These are phyloP conservation scores for Penicillium macrosclerotiorum DNA, from an alignment of 495 filamentous ascomycete genomes.

Conservation along the genomic window DNA sequence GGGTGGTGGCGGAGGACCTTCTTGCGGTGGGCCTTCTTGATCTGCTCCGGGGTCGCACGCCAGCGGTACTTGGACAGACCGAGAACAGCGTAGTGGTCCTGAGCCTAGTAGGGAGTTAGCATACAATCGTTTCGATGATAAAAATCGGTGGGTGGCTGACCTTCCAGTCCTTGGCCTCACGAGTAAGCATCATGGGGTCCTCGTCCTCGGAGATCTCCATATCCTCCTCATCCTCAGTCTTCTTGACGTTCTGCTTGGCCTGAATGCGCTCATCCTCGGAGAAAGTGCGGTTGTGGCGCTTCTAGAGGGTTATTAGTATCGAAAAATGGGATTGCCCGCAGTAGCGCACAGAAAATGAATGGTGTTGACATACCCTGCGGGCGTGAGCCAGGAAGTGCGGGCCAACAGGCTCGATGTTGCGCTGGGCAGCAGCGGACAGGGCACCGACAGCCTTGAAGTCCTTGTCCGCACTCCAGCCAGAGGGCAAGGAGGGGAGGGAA, in stretches of 20 bases:
- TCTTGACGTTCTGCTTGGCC: constrained; percentile 90
- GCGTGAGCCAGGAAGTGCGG: constrained; percentile 98
- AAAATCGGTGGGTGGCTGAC: constrained; percentile 40
- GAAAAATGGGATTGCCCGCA: constrained; percentile 3
- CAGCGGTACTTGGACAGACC: constrained; percentile 89
- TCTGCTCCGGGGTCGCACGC: constrained; percentile 92
- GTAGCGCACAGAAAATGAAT: not conserved
- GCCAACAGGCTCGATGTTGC: constrained; percentile 90
- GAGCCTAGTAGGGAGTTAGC: constrained; percentile 53
- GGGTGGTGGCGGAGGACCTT: constrained; percentile 99
- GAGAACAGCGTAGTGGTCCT: constrained; percentile 98
- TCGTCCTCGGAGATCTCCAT: constrained; percentile 91
- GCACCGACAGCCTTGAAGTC: constrained; percentile 80
- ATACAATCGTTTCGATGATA: not conserved
- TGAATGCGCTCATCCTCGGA: constrained; percentile 98
- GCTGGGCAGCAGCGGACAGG: constrained; percentile 67
- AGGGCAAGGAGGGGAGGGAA: constrained; percentile 72
- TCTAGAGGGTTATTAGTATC: constrained; percentile 44
- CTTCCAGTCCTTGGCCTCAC: constrained; percentile 99
- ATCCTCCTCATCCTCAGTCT: constrained; percentile 86
- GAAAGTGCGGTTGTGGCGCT: constrained; percentile 94
- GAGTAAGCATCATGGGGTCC: constrained; percentile 82
- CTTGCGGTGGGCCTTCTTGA: constrained; percentile 97
- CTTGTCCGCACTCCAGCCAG: constrained; percentile 83
- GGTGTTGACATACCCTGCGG: constrained; percentile 63